Conservation (phyloP, 345 rosid species). For the Angophora floribunda region DNA sequence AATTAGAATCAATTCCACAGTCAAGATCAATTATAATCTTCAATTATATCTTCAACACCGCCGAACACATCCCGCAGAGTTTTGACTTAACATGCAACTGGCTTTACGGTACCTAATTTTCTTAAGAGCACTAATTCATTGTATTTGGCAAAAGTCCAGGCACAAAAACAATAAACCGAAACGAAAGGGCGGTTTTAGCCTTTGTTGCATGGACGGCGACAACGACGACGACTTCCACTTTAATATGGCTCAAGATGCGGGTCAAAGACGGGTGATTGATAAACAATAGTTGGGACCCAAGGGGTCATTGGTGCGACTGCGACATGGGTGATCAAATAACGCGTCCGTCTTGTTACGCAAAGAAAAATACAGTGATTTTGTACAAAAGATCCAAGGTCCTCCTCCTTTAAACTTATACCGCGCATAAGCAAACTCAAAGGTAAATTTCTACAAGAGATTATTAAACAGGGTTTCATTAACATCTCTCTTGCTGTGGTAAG, state of each 20-base stretch:
- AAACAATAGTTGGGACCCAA: not conserved
- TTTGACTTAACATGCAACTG: not conserved
- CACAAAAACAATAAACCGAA: not conserved
- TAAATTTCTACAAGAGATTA: not conserved
- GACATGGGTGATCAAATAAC: not conserved
- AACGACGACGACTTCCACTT: not conserved
- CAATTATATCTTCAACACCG: too few relatives aligned
- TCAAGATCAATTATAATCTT: too few relatives aligned
- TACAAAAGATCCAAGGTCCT: not conserved
- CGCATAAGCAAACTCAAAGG: not conserved
- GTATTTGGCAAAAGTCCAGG: not conserved
- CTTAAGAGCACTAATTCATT: not conserved
- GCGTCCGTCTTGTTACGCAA: not conserved
- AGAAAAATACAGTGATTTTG: not conserved
- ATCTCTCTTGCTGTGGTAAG: not conserved
- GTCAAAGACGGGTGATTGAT: not conserved
- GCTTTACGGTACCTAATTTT: not conserved
- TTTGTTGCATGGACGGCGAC: not conserved
- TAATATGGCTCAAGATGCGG: not conserved
- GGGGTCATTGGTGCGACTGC: not conserved
- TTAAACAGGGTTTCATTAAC: not conserved
- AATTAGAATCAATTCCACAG: too few relatives aligned
- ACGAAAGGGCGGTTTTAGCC: not conserved
- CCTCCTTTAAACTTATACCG: not conserved
- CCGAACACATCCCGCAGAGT: not conserved